Evolutionary conservation across 495 filamentous ascomycete species (phyloP), one percentile per base, ranked within the genome.

Genomic region (Elasticomyces elasticus): DNA sequence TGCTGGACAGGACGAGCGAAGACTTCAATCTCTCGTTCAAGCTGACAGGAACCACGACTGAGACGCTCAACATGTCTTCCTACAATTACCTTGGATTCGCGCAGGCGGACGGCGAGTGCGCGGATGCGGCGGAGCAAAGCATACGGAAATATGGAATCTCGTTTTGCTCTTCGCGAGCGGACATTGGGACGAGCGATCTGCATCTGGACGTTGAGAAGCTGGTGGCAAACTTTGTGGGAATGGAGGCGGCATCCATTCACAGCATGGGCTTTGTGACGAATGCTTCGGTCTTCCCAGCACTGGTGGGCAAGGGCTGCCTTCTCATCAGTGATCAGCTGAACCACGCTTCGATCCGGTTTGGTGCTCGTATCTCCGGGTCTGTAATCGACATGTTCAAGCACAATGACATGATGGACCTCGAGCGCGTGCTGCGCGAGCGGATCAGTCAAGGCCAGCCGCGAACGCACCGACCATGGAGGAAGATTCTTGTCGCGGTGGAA

Each of bases 11-110:
- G 55, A 79, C 75, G 33, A 94, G 89, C 0, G 76, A 89, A 68
- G 86, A 97, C 63, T 84, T 87, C 72, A 97, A 97, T 68, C 76
- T 82, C 60, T 79, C 81, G 60, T 98, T 94, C 74, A 79, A 86
- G 62, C 77, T 87, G 61, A 89, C 84, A 10, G 94, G 94, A 33
- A 94, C 87, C 30, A 81, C 79, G 45, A 97, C 92, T n/a, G 87
- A 98, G 66, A 96, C 92, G 0, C 71, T 98, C 53, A 98, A 98
- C 67, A 81, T 98, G 82, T 95, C 89, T 72, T 98, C 92, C 3
- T 98, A 98, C 77, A 98, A 98, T 65, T 98, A 98, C 62, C 86
- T 98, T 6, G 92, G 92, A 25, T 98, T 98, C 65, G 92, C 92
- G 52, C 94, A 98, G 69, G 97, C 92, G 0, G 89, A 95, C 63